Evolutionary conservation across 2,329 filamentous ascomycete genomes (phyloP).

Genomic region (Dothideomycetes sp.): DNA sequence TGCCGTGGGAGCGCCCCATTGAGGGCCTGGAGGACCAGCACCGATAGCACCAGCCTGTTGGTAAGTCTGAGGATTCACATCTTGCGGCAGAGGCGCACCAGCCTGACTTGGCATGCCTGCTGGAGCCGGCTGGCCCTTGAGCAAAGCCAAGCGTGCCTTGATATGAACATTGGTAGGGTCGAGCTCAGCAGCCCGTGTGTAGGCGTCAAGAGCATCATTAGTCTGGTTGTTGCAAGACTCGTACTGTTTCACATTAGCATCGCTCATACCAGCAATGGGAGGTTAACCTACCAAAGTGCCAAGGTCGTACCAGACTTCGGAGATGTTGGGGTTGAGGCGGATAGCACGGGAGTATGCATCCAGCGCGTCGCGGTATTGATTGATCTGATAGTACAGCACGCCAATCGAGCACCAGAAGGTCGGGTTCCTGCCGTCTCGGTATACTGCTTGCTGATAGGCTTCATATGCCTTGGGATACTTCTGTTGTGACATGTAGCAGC

Average conservation of each 20-base stretch:
- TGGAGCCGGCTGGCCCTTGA: slow-evolving; percentile 58
- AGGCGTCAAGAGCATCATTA: slow-evolving; percentile 88
- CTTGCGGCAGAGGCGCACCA: slow-evolving; percentile 78
- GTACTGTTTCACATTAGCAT: slow-evolving; percentile 50
- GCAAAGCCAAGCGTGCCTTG: slow-evolving; percentile 81
- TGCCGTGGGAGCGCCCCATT: slow-evolving; percentile 74
- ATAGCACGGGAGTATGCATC: slow-evolving; percentile 97
- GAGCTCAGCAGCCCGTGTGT: slow-evolving; percentile 85
- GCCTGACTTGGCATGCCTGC: slow-evolving; percentile 61
- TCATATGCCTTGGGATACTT: slow-evolving; percentile 99
- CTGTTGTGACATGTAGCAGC: slow-evolving; percentile 98
- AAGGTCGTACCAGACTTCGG: slow-evolving; percentile 97
- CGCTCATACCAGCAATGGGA: not conserved
- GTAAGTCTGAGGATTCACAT: slow-evolving; percentile 92
- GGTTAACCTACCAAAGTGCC: slow-evolving; percentile 70
- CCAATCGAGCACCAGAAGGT: slow-evolving; percentile 99
- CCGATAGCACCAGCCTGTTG: slow-evolving; percentile 61
- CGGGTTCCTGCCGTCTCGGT: slow-evolving; percentile 91
- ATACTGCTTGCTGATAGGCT: slow-evolving; percentile 96
- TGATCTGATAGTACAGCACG: slow-evolving; percentile 98
- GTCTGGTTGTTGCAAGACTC: slow-evolving; percentile 99
- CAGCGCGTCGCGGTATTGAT: slow-evolving; percentile 94
- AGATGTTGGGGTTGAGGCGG: slow-evolving; percentile 93
- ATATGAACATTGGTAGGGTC: slow-evolving; percentile 92
- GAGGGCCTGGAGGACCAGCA: slow-evolving; percentile 72